Conservation (phyloP, 768 basidiomycete genomes). For the Cyathus striatus region DNA sequence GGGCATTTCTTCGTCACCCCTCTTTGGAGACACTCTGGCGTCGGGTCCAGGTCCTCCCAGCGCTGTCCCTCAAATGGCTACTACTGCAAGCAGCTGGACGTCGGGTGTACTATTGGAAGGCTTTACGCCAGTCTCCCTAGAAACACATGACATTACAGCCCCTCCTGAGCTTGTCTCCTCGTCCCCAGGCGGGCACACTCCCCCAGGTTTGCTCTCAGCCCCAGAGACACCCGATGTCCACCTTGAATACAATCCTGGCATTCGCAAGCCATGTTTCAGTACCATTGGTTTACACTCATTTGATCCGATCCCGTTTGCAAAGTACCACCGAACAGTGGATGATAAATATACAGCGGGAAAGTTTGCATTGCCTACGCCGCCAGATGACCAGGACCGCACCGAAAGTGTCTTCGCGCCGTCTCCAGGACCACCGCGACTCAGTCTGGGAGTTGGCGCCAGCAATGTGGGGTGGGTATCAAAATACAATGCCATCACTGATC, state of each 20-base stretch:
- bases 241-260: conserved; percentile 25
- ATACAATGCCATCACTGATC: conserved; percentile 66
- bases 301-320: conserved; percentile 72
- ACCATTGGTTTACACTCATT: conserved; percentile 32
- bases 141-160: conserved; percentile 12
- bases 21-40: conserved; percentile 17
- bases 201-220: conserved; percentile 38
- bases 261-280: conserved; percentile 15
- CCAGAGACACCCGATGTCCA: conserved; percentile 53
- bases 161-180: conserved; percentile 40
- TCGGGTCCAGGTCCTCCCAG: conserved; percentile 12
- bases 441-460: neutral
- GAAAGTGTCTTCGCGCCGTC: conserved; percentile 15
- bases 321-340: conserved; percentile 57
- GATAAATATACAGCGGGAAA: conserved; percentile 75
- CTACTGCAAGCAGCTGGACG: conserved; percentile 14
- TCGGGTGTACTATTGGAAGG: conserved; percentile 19
- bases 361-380: conserved; percentile 63
- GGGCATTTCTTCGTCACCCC: conserved; percentile 7
- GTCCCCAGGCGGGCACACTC: conserved; percentile 48
- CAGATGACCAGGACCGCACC: conserved; percentile 40
- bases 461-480: conserved; percentile 44
- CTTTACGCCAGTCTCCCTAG: conserved; percentile 21
- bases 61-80: neutral
- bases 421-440: conserved; percentile 8